Conservation (phyloP, 148 eudicot species). For the Arbutus unedo region DNA sequence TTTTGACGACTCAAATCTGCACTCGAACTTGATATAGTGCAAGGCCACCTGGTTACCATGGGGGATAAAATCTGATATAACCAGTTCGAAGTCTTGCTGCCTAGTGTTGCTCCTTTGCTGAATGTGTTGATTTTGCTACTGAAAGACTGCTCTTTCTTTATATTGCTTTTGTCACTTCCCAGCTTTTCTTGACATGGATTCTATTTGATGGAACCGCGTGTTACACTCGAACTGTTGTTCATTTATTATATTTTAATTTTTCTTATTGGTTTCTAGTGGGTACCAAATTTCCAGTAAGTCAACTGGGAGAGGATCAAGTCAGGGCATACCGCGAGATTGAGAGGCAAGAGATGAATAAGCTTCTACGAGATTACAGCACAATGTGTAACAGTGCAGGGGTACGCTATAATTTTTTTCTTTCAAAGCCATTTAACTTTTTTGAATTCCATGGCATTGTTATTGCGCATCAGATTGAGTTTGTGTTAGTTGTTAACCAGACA, state of each 20-base stretch:
- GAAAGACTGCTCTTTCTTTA: background rate
- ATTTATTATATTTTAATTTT: background rate
- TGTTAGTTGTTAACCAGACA: background rate
- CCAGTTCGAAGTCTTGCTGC: no score
- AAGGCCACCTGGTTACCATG: no score
- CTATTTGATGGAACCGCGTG: background rate
- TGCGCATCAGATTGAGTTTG: background rate
- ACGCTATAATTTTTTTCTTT: conserved; percentile 16
- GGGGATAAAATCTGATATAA: no score
- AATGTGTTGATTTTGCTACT: background rate
- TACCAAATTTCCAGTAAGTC: conserved; percentile 44
- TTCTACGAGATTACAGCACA: conserved; percentile 39
- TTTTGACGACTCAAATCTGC: no score
- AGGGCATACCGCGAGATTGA: conserved; percentile 47
- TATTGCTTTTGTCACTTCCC: background rate
- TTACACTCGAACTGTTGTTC: no score
- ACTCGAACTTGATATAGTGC: no score
- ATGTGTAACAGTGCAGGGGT: conserved; percentile 65
- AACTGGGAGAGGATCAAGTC: conserved; percentile 41
- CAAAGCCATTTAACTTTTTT: background rate
- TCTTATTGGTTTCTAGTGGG: conserved; percentile 49
- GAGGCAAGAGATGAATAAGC: conserved; percentile 40
- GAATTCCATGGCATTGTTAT: background rate
- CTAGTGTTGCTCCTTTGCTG: background rate
- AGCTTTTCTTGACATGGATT: background rate